A percentile compares a stretch with the other conserved stretches of the same genome.
Conservation (phyloP, 1,139 yeast genomes). For the Geotrichum reessii region DNA sequence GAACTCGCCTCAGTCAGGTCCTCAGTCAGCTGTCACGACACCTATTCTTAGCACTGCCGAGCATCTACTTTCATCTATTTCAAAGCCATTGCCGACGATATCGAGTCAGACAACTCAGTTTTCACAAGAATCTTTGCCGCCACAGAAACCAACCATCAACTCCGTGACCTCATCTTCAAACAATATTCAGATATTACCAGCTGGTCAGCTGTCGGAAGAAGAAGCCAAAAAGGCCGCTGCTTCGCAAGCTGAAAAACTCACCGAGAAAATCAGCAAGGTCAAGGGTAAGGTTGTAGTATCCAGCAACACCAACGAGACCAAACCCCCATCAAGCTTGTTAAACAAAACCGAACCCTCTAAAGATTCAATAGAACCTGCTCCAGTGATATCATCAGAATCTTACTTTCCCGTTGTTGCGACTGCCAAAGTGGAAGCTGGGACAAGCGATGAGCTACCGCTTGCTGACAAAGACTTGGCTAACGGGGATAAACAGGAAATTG, state of each 20-base stretch:
- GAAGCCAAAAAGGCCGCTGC: constrained; percentile 19
- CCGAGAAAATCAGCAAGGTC: constrained; percentile 18
- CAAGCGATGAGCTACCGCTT: background rate
- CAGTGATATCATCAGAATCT: background rate
- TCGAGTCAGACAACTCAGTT: background rate
- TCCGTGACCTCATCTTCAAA: background rate
- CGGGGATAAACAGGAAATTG: background rate
- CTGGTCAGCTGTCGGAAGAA: constrained; percentile 11
- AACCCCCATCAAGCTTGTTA: constrained; percentile 13
- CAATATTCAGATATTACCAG: background rate
- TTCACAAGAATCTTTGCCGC: background rate
- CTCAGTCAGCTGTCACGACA: background rate
- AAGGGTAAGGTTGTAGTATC: constrained; percentile 19
- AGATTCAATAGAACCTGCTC: background rate
- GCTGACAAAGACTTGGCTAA: background rate
- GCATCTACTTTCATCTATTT: background rate
- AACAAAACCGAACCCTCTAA: constrained; percentile 1
- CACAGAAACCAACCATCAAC: background rate
- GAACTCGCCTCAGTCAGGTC: background rate
- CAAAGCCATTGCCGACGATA: background rate
- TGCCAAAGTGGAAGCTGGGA: background rate
- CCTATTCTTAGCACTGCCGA: constrained; percentile 4
- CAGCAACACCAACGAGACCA: background rate
- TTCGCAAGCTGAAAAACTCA: constrained; percentile 16
- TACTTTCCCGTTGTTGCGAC: background rate